Percentiles rank a stretch among this genome's conserved stretches.
Conservation (phyloP, 495 filamentous ascomycete genomes). For the Tuber calosporum region DNA sequence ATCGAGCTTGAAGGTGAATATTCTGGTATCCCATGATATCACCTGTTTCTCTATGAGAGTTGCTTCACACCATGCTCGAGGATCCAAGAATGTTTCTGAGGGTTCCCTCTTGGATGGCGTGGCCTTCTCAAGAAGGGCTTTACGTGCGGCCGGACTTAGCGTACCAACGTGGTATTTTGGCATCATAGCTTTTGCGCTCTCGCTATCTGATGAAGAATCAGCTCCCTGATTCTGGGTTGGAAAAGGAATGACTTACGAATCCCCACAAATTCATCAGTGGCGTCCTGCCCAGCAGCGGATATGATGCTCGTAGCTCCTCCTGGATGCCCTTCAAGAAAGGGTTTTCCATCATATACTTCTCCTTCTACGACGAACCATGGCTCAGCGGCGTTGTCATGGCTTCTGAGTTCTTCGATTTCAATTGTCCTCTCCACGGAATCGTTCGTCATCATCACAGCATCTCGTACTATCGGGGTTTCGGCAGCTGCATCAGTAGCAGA, state of each 20-base stretch:
- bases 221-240: neutral
- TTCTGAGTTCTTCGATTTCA: constrained; percentile 62
- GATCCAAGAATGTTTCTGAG: constrained; percentile 58
- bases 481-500: constrained; percentile 27
- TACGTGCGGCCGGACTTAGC: constrained; percentile 54
- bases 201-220: constrained; percentile 57
- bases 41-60: constrained; percentile 57
- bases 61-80: constrained; percentile 63
- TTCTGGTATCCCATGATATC: constrained; percentile 72
- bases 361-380: constrained; percentile 93
- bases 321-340: constrained; percentile 77
- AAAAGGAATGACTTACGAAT: constrained; percentile 61
- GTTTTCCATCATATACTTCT: constrained; percentile 84
- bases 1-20: constrained; percentile 77
- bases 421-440: constrained; percentile 58
- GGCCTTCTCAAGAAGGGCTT: constrained; percentile 44
- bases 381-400: constrained; percentile 57
- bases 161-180: constrained; percentile 77
- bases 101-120: neutral
- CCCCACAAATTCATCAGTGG: constrained; percentile 87
- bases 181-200: constrained; percentile 93
- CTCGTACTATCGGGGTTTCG: constrained; percentile 45
- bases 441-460: constrained; percentile 75
- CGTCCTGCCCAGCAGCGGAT: constrained; percentile 74
- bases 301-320: constrained; percentile 85